Evolutionary conservation across 2,329 filamentous ascomycete species (phyloP).

Genomic region (Colletotrichum australisinense): DNA sequence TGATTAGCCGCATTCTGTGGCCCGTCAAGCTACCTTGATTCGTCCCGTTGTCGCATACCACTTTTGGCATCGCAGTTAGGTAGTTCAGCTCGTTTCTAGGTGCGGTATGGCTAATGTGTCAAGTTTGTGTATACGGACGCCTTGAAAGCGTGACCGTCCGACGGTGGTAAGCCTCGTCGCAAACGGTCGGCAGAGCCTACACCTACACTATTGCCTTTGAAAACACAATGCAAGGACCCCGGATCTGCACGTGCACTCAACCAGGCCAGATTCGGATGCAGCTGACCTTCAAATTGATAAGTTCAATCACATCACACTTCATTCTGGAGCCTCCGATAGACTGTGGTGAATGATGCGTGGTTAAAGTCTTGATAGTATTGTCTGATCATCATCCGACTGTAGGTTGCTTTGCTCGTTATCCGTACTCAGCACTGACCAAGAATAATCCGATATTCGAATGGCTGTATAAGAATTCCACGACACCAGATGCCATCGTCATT

Average conservation of each 20-base stretch:
- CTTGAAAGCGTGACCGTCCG: constrained; percentile 4
- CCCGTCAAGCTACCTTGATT: neutral
- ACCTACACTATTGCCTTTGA: neutral
- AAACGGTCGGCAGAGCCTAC: constrained; percentile 18
- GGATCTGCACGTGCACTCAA: neutral
- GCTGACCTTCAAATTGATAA: neutral
- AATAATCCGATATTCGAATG: neutral
- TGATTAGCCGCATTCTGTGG: neutral
- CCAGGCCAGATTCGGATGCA: neutral
- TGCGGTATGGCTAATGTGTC: neutral
- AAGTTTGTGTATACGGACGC: neutral
- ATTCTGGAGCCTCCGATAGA: neutral
- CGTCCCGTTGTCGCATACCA: neutral
- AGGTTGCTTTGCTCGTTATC: neutral
- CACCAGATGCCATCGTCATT: neutral
- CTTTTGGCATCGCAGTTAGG: neutral
- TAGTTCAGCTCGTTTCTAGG: neutral
- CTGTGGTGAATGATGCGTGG: neutral
- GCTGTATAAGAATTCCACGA: neutral
- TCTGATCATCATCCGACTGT: neutral
- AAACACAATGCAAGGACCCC: neutral
- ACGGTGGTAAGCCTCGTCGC: constrained; percentile 26
- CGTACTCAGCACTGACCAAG: neutral
- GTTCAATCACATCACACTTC: neutral
- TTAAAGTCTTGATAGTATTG: neutral